phyloP scores from a whole-genome alignment of 2,329 filamentous ascomycete species.

The Diaporthe sp. region DNA sequence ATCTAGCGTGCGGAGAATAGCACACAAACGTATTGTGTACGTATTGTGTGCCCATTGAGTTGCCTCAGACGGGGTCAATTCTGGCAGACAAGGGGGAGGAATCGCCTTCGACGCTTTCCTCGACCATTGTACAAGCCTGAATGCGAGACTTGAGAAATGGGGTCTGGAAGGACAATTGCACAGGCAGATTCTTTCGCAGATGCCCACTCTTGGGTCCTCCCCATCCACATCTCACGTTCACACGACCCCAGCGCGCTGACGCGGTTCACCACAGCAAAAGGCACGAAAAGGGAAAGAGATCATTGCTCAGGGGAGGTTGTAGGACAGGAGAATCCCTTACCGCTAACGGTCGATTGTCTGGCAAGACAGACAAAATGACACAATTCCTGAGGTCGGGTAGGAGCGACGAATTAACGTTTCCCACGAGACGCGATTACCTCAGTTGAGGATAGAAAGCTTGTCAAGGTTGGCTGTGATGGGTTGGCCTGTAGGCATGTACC shows the following conservation, averaged over 20 bases:
- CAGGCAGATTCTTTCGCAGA: slow-evolving; percentile 17
- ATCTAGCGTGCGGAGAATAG: slow-evolving; percentile 29
- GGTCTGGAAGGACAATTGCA: slow-evolving; percentile 14
- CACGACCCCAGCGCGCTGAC: slow-evolving; percentile 5
- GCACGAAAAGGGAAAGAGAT: slow-evolving; percentile 29
- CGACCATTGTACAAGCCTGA: neutral
- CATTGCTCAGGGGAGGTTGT: slow-evolving; percentile 14
- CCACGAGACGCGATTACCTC: slow-evolving; percentile 62
- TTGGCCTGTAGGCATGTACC: slow-evolving; percentile 59
- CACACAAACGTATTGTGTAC: slow-evolving; percentile 34
- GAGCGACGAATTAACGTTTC: slow-evolving; percentile 77
- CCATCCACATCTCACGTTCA: slow-evolving; percentile 21
- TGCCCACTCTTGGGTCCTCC: neutral
- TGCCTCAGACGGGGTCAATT: slow-evolving; percentile 17
- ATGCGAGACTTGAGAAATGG: slow-evolving; percentile 12
- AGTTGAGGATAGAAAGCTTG: slow-evolving; percentile 54
- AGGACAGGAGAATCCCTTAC: slow-evolving; percentile 61
- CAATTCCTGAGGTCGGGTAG: slow-evolving; percentile 65
- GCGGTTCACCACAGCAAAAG: slow-evolving; percentile 23
- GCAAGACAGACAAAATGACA: slow-evolving; percentile 62
- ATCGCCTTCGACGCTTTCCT: slow-evolving; percentile 1
- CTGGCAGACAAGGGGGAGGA: slow-evolving; percentile 10
- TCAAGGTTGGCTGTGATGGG: slow-evolving; percentile 50
- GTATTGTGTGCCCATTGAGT: slow-evolving; percentile 31
- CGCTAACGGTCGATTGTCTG: slow-evolving; percentile 61